A percentile compares a stretch with the other conserved stretches of the same genome.
Conservation (phyloP, 345 rosid genomes). For the Aquilaria sinensis region DNA sequence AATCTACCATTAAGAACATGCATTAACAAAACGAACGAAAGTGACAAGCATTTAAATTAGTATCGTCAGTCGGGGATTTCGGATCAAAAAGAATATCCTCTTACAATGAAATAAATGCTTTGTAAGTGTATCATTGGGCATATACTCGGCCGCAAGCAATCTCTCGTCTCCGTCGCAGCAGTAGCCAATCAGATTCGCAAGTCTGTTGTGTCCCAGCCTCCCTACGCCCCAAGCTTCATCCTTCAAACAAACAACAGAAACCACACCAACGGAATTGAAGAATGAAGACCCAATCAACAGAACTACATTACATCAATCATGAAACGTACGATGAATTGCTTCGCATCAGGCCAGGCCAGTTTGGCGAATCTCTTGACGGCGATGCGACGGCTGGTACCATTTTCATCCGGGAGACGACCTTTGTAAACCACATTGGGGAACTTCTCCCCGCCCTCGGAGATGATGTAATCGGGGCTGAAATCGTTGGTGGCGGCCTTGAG, state of each 20-base stretch:
- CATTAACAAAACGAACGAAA: no score
- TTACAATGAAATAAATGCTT: conserved; percentile 91
- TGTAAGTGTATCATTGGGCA: conserved; percentile 81
- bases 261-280: not conserved
- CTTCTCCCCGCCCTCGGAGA: conserved; percentile 72
- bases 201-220: conserved; percentile 57
- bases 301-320: not conserved
- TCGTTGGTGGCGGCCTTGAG: conserved; percentile 78
- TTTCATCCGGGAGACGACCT: conserved; percentile 46
- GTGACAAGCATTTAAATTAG: no score
- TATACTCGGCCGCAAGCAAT: conserved; percentile 79
- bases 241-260: conserved; percentile 20
- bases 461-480: conserved; percentile 64
- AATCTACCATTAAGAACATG: no score
- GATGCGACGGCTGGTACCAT: conserved; percentile 44
- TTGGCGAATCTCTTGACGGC: conserved; percentile 77
- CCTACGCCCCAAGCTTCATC: conserved; percentile 85
- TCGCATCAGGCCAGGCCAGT: conserved; percentile 87
- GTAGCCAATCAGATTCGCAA: conserved; percentile 89
- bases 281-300: conserved; percentile 18
- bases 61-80: no score
- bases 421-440: conserved; percentile 77
- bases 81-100: conserved; percentile 8
- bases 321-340: conserved; percentile 64
- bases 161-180: conserved; percentile 97